Base-by-base conservation (phyloP, 495 filamentous ascomycete species). In the Daldinia grandis region DNA sequence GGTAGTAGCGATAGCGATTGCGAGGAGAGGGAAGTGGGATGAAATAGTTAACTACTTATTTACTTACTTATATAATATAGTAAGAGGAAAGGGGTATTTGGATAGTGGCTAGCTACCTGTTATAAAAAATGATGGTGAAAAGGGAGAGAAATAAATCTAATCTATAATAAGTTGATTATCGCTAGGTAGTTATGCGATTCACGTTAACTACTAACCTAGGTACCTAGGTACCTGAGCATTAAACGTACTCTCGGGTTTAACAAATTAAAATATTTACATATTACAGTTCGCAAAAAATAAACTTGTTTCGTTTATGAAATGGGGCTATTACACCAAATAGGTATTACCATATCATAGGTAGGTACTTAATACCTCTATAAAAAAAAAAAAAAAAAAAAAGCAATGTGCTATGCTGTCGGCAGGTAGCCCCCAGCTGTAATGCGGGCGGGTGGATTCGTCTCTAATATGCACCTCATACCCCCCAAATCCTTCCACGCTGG, bases 401-500 rank as follows among this genome's bases (percentile, higher is more conserved):
- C 19, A 24, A 24, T 47, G 17, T 21, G 17, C 42, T 47, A 9
- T 24, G 19, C n/a, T 47, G 42, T 19, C 42, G n/a, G 42, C 17
- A 47, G 42, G 33, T 54, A n/a, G 25, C 24, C 10, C 17, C 40
- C 30, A 61, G 40, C 30, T 61, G 35, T 40, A 35, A 58, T 59
- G 42, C 54, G 24, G 19, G 63, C 31, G 54, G 19, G 62, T 38
- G 40, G 62, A 25, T 15, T 37, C 31, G 51, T 40, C 33, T 31
- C 28, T 55, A n/a, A 67, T 64, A 67, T 64, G 68, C 68, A 67
- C 15, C 58, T 66, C 58, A 71, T 67, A 57, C 15, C 12, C 30
- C 15, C 12, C 30, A 60, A 60, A 67, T 72, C 69, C 69, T 68
- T 68, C 64, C 64, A 60, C 69, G 25, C 64, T 61, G 21, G 64